A percentile compares a stretch with the other conserved stretches of the same genome.
These are phyloP conservation scores for Haberlea rhodopensis DNA, from an alignment of 257 asterid species.

Conservation along the genomic window DNA sequence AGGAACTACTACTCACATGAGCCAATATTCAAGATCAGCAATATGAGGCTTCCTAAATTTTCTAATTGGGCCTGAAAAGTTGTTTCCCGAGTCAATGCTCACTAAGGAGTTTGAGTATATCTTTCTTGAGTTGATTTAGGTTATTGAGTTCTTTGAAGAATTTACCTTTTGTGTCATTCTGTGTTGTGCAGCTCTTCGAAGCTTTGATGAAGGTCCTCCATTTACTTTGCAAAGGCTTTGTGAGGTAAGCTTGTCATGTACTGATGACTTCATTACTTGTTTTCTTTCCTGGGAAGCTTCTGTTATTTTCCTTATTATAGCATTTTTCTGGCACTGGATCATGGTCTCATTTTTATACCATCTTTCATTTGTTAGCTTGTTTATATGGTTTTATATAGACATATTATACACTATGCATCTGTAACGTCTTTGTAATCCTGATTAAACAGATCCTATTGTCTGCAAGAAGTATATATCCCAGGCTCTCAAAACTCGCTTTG, in stretches of 20 bases:
- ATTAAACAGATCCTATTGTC: constrained; percentile 69
- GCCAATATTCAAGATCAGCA: neutral
- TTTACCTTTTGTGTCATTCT: constrained; percentile 13
- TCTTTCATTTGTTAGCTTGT: constrained; percentile 3
- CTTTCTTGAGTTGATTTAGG: constrained; percentile 10
- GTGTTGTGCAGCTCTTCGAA: constrained; percentile 67
- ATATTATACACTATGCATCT: neutral
- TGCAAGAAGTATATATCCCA: constrained; percentile 77
- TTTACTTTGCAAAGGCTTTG: constrained; percentile 95
- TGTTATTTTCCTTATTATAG: neutral
- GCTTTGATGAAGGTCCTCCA: constrained; percentile 92
- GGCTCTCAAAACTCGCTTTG: constrained; percentile 75
- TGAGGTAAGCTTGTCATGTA: constrained; percentile 52
- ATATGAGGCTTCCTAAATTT: constrained; percentile 5
- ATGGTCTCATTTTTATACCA: neutral
- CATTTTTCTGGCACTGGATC: constrained; percentile 9
- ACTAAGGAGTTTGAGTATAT: constrained; percentile 1
- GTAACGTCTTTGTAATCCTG: constrained; percentile 20
- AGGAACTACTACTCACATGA: neutral
- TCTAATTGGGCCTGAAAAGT: constrained; percentile 6
- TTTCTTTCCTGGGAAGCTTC: constrained; percentile 6
- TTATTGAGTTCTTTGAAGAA: neutral
- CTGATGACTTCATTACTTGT: constrained; percentile 11
- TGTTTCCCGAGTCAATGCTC: neutral
- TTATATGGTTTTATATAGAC: neutral